phyloP scores from a whole-genome alignment of 257 asterid genomes.

The Galeopsis tetrahit region DNA sequence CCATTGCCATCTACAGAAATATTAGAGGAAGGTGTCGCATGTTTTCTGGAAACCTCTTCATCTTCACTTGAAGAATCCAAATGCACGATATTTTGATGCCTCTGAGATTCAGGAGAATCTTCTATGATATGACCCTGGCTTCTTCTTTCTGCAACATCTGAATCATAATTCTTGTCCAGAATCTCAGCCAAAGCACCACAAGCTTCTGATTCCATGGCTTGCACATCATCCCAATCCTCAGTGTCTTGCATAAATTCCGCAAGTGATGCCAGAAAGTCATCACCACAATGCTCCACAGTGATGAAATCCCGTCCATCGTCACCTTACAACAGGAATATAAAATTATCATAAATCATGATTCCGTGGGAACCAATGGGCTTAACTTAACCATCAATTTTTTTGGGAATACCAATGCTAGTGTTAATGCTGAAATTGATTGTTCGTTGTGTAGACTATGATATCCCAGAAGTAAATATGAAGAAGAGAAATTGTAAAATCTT shows the following conservation, averaged over 20 bases:
- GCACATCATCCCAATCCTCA: conserved; percentile 96
- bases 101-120: conserved; percentile 59
- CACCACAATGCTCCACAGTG: conserved; percentile 89
- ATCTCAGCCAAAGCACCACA: conserved; percentile 77
- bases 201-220: conserved; percentile 86
- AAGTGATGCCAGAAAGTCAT: conserved; percentile 85
- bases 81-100: conserved; percentile 41
- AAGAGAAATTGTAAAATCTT: conserved; percentile 7
- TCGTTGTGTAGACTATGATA: not conserved
- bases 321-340: conserved; percentile 48
- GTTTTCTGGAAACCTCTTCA: conserved; percentile 47
- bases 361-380: conserved; percentile 10
- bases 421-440: conserved; percentile 28
- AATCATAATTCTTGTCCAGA: conserved; percentile 51
- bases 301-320: conserved; percentile 87
- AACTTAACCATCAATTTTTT: not conserved
- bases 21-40: conserved; percentile 37
- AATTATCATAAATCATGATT: not conserved
- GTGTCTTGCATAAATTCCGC: conserved; percentile 76
- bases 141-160: conserved; percentile 32
- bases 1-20: conserved; percentile 33
- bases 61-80: conserved; percentile 73
- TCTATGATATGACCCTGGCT: conserved; percentile 51
- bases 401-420: too few relatives aligned
- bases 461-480: conserved; percentile 19